A percentile compares a stretch with the other conserved stretches of the same genome.
Conservation (phyloP, 805 yeast species). For the Spathaspora girioi region DNA sequence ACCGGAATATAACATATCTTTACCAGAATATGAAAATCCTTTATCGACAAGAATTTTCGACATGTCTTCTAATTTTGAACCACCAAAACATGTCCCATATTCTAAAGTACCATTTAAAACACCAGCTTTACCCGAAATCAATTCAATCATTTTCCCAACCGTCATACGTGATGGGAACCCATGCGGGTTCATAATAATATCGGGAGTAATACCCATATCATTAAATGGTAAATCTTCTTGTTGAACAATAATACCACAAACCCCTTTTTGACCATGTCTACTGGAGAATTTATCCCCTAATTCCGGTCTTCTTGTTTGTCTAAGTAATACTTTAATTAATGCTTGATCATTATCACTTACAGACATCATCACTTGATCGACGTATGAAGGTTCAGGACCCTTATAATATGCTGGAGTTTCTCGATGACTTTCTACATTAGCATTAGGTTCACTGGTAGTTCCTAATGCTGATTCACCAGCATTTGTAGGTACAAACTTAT, state of each 20-base stretch:
- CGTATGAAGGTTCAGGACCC: constrained; percentile 93
- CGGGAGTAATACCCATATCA: constrained; percentile 89
- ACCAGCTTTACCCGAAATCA: constrained; percentile 96
- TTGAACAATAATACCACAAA: constrained; percentile 95
- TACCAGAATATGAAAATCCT: constrained; percentile 93
- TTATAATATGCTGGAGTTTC: constrained; percentile 90
- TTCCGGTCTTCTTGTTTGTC: constrained; percentile 97
- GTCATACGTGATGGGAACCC: constrained; percentile 99
- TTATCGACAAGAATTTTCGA: constrained; percentile 82
- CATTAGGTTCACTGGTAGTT: constrained; percentile 25
- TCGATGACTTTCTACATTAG: constrained; percentile 59
- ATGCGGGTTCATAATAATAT: constrained; percentile 97
- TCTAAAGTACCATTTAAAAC: constrained; percentile 87
- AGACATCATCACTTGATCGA: constrained; percentile 97
- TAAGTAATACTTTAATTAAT: constrained; percentile 79
- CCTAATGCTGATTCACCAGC: constrained; percentile 63
- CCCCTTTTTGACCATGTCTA: constrained; percentile 99
- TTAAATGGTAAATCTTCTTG: constrained; percentile 96
- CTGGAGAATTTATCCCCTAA: constrained; percentile 96
- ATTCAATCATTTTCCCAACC: constrained; percentile 96
- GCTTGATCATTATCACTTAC: constrained; percentile 95
- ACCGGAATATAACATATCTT: constrained; percentile 96
- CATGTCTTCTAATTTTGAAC: constrained; percentile 95
- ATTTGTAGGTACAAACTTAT: constrained; percentile 87
- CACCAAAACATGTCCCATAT: constrained; percentile 98